A percentile compares a stretch with the other conserved stretches of the same genome.
Evolutionary conservation across 1,139 yeast genomes (phyloP).

Genomic region (Taphrina deformans): DNA sequence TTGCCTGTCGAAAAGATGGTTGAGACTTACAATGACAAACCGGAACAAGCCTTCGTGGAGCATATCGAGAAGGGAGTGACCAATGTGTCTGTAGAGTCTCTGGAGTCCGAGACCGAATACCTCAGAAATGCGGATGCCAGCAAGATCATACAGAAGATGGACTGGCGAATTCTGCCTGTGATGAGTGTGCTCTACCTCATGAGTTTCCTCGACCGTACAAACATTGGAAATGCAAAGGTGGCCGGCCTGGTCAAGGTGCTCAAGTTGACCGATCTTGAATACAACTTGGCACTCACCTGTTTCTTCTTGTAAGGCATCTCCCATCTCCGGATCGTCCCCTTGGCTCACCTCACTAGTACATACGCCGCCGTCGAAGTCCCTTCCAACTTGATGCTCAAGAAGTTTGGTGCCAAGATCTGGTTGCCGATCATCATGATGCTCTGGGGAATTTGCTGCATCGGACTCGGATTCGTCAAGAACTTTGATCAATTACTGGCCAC

Average conservation of each 20-base stretch:
- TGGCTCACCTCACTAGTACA: conserved; percentile 67
- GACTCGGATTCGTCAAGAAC: conserved; percentile 59
- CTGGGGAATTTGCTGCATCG: conserved; percentile 45
- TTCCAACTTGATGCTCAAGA: conserved; percentile 62
- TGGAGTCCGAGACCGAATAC: conserved; percentile 14
- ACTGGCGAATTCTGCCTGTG: conserved; percentile 30
- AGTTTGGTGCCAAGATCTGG: conserved; percentile 65
- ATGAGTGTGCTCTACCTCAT: conserved; percentile 31
- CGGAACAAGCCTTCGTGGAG: conserved; percentile 18
- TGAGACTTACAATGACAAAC: conserved; percentile 7
- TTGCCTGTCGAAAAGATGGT: background rate
- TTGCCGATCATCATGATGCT: conserved; percentile 40
- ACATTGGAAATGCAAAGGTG: conserved; percentile 51
- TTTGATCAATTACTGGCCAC: conserved; percentile 61
- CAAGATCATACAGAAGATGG: conserved; percentile 30
- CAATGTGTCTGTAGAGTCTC: background rate
- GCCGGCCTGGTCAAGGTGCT: conserved; percentile 58
- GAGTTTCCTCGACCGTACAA: conserved; percentile 62
- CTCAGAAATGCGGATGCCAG: conserved; percentile 14
- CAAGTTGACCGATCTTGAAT: conserved; percentile 58
- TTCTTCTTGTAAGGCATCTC: conserved; percentile 25
- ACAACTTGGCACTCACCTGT: conserved; percentile 48
- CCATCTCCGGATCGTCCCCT: conserved; percentile 42
- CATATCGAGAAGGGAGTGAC: conserved; percentile 18
- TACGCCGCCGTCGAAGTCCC: conserved; percentile 66